phyloP scores from a whole-genome alignment of 2,329 filamentous ascomycete genomes.

The Onygenales sp. region DNA sequence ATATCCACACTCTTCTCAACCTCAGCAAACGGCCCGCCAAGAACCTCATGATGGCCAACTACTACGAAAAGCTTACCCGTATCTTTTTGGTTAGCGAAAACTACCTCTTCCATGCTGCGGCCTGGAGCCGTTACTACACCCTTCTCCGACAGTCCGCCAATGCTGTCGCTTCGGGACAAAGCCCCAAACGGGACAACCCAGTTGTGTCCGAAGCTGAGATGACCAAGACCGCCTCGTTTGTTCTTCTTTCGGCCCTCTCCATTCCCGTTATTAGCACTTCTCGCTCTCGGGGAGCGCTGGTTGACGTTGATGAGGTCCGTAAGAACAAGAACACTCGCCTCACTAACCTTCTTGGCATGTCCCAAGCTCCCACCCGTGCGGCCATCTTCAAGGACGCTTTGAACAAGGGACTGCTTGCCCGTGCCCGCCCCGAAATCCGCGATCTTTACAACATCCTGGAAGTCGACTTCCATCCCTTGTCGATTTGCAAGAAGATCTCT shows the following conservation, averaged over 20 bases:
- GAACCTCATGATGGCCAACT: conserved; percentile 99
- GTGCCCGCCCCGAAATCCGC: conserved; percentile 85
- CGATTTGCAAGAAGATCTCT: conserved; percentile 98
- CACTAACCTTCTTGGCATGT: conserved; percentile 92
- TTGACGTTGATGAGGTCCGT: conserved; percentile 91
- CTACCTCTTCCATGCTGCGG: conserved; percentile 97
- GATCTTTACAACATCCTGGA: conserved; percentile 98
- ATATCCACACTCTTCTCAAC: conserved; percentile 94
- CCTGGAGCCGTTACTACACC: conserved; percentile 96
- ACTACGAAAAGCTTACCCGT: conserved; percentile 97
- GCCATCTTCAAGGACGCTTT: conserved; percentile 92
- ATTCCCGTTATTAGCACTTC: conserved; percentile 99
- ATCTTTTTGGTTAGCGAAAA: conserved; percentile 99
- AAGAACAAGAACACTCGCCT: conserved; percentile 99
- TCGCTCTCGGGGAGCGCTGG: conserved; percentile 85
- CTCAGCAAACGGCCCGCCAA: conserved; percentile 96
- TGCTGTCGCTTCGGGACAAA: conserved; percentile 72
- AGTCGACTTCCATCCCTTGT: conserved; percentile 97
- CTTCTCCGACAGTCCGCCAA: conserved; percentile 84
- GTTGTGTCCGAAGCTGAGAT: conserved; percentile 81
- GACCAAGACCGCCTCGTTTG: conserved; percentile 89
- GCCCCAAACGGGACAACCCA: conserved; percentile 91
- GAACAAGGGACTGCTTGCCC: conserved; percentile 88
- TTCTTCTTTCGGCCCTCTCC: conserved; percentile 87
- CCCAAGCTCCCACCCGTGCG: conserved; percentile 74